Percentiles rank a stretch among this genome's conserved stretches.
Evolutionary conservation across 2,329 filamentous ascomycete species (phyloP).

Genomic region (Colletotrichum sp.): DNA sequence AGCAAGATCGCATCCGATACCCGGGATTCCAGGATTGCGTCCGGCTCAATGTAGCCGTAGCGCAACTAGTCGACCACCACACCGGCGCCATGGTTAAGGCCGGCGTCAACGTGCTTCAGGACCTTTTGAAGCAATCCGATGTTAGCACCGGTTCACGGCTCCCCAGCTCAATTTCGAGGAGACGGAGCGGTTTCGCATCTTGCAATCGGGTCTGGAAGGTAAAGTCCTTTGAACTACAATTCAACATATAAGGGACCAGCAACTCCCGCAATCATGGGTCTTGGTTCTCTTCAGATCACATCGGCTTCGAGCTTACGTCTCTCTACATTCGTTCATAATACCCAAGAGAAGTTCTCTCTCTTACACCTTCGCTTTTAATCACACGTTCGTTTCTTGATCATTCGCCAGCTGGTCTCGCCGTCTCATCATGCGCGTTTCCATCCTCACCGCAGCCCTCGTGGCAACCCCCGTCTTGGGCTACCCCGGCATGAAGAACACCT

Average conservation of each 20-base stretch:
- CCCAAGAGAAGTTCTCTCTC: background rate
- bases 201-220: background rate
- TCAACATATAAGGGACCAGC: background rate
- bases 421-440: conserved; percentile 9
- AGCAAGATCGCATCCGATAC: background rate
- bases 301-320: background rate
- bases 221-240: background rate
- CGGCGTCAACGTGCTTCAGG: background rate
- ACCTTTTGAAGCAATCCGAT: background rate
- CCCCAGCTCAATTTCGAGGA: background rate
- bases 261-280: background rate
- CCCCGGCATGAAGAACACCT: conserved; percentile 18
- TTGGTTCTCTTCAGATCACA: background rate
- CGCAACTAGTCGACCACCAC: background rate
- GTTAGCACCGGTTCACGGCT: background rate
- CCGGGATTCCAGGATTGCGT: background rate
- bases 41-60: background rate
- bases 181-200: background rate
- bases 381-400: background rate
- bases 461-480: conserved; percentile 12
- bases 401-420: background rate
- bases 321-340: background rate
- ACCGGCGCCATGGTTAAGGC: background rate
- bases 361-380: background rate
- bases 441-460: conserved; percentile 13